Evolutionary conservation across 2,329 filamentous ascomycete genomes (phyloP), one percentile per base, ranked within the genome.

Genomic region (Trichoderma sp.): DNA sequence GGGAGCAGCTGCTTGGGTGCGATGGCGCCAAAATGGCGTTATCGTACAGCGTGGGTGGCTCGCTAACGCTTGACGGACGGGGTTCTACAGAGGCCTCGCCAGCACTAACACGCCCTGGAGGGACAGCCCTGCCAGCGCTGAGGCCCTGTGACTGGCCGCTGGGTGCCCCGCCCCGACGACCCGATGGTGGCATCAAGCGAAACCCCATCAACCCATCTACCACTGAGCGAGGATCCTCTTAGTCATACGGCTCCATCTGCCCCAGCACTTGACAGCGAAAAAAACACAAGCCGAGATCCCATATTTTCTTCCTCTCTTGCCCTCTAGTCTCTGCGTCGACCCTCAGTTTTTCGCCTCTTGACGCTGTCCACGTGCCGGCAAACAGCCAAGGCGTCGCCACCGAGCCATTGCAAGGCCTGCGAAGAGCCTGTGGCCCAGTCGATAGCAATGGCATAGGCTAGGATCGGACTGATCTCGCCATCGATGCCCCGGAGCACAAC

Each of bases 1-100:
- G 47, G 45, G n/a, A 39, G 48, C 39, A 45, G 59, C 30, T 60
- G 45, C 48, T 70, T 72, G 68, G 68, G 72, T 77, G 76, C 76
- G 77, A 72, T 74, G 72, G 72, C 72, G 74, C 72, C 67, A 73
- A 71, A 74, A 78, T 78, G 75, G 76, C 76, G 76, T 77, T 76
- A 78, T 78, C 72, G 47, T 17, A 47, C 64, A 63, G 48, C 59
- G 39, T 55, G 58, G 50, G 64, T 39, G 34, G 30, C 44, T 66
- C 64, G 64, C 64, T 64, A 63, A 64, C 58, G 34, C 52, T 66
- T 63, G 45, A 57, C 50, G 58, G 64, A 54, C 24, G 57, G 57
- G 51, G n/a, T 21, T 21, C 50, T 26, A 34, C n/a, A 56, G 43
- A 41, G 51, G 10, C 50, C 12, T 26, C 12, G 24, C 19, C 43